A percentile compares a stretch with the other conserved stretches of the same genome.
phyloP scores from a whole-genome alignment of 2,329 filamentous ascomycete species.

The Aspergillus sp. region DNA sequence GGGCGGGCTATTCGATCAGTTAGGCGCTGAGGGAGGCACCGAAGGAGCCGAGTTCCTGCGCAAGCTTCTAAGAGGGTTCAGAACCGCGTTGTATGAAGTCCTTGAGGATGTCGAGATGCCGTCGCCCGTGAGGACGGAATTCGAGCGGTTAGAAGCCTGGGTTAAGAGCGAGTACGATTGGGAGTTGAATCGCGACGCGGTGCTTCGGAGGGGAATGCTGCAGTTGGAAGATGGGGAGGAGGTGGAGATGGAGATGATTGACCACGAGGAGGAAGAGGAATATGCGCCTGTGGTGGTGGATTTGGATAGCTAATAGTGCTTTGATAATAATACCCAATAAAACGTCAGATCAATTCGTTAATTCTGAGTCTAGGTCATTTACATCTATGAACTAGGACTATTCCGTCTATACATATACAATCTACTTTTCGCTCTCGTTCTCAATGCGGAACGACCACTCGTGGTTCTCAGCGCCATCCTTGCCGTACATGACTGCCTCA shows the following conservation, averaged over 20 bases:
- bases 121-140: conserved; percentile 49
- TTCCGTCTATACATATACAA: background rate
- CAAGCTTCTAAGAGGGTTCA: conserved; percentile 53
- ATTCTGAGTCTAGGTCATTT: too few species aligned
- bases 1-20: conserved; percentile 58
- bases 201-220: conserved; percentile 58
- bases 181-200: conserved; percentile 54
- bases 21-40: conserved; percentile 52
- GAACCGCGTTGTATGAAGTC: conserved; percentile 52
- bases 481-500: conserved; percentile 73
- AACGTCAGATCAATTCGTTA: too few species aligned
- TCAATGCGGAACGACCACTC: conserved; percentile 68
- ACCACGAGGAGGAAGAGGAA: conserved; percentile 60
- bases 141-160: conserved; percentile 56
- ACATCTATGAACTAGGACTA: too few species aligned
- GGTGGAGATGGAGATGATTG: conserved; percentile 59
- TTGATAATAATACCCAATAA: background rate
- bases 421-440: conserved; percentile 50
- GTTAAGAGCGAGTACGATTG: conserved; percentile 57
- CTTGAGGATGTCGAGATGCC: conserved; percentile 27
- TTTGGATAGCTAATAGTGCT: conserved; percentile 19
- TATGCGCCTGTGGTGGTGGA: conserved; percentile 64
- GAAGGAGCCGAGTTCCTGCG: conserved; percentile 54
- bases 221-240: conserved; percentile 64
- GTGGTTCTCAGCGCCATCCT: conserved; percentile 65